Base-by-base conservation (phyloP, 2,329 filamentous ascomycete genomes). In the Colletotrichum sp. region DNA sequence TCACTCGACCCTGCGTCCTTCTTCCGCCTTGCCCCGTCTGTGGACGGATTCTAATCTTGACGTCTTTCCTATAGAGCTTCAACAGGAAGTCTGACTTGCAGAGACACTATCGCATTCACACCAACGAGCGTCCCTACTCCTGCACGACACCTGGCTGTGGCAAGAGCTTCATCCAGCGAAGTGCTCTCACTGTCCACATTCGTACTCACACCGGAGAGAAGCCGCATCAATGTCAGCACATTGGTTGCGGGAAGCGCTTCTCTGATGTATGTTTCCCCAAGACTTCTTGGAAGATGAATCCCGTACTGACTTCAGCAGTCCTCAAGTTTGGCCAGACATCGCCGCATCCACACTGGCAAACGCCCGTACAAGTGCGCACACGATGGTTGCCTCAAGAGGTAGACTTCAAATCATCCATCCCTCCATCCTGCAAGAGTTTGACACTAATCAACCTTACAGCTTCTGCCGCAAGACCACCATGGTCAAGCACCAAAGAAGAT, bases 401-500 rank as follows among this genome's bases (percentile, higher is more conserved):
- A 84, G 77, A 83, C 72, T 52, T 71, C 60, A 44, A 60, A 28
- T 30, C 71, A 52, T 18, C n/a, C 32, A 8, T 12, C n/a, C 28
- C 39, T 18, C 6, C 4, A 22, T 10, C 24, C n/a, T 16, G 15
- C 8, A 24, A 28, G 34, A 36, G 32, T 30, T 13, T 67, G 75
- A 74, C 63, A 78, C 78, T 81, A 78, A 80, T 77, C 67, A 68
- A 30, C 18, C 36, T 74, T 79, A 13, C 78, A 93, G 93, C 83
- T 94, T 94, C 82, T 94, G 93, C 83, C 89, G 93, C 71, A 94
- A 94, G 83, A 94, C 92, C 7, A 94, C 92, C 71, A 92, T 93
- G 91, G 90, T 93, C 71, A 93, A 93, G 84, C 92, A 93, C 81
- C 91, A 93, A 81, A 86, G 91, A 68, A 87, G 91, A 30, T 91